Conservation (phyloP, 2,329 filamentous ascomycete genomes). For the Diaporthe nobilis region DNA sequence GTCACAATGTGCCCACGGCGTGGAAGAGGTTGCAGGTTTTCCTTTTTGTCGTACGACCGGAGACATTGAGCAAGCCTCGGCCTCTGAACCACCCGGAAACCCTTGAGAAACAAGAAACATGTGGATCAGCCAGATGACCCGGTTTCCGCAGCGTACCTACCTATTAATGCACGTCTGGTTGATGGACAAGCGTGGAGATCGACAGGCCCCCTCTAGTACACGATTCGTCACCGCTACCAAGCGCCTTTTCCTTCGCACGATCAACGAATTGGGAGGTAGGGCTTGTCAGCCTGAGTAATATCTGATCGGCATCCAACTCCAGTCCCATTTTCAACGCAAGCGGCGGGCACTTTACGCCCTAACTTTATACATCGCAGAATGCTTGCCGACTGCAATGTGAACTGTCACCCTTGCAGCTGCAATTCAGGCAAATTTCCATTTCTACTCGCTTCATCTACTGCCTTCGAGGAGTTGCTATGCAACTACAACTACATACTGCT, state of each 20-base stretch:
- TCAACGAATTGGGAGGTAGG: background rate
- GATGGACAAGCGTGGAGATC: background rate
- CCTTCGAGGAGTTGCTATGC: background rate
- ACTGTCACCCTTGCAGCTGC: too few relatives aligned
- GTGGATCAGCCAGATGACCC: background rate
- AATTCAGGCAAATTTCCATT: background rate
- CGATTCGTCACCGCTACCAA: constrained; percentile 11
- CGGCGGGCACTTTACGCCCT: too few relatives aligned
- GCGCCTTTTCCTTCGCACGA: background rate
- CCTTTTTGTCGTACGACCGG: background rate
- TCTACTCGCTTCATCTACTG: background rate
- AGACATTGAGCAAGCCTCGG: background rate
- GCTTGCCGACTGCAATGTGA: too few relatives aligned
- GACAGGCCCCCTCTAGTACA: background rate
- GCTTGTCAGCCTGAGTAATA: background rate
- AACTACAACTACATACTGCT: background rate
- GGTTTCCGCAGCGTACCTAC: too few relatives aligned
- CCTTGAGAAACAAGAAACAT: background rate
- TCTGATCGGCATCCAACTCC: background rate
- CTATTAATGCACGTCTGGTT: background rate
- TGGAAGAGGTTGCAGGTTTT: background rate
- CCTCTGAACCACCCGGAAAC: background rate
- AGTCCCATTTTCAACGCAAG: background rate
- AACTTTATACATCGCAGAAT: background rate
- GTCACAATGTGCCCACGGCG: too few relatives aligned